Percentiles rank a stretch among this genome's conserved stretches.
Conservation (phyloP, 495 filamentous ascomycete species). For the Penicillium pulvis region DNA sequence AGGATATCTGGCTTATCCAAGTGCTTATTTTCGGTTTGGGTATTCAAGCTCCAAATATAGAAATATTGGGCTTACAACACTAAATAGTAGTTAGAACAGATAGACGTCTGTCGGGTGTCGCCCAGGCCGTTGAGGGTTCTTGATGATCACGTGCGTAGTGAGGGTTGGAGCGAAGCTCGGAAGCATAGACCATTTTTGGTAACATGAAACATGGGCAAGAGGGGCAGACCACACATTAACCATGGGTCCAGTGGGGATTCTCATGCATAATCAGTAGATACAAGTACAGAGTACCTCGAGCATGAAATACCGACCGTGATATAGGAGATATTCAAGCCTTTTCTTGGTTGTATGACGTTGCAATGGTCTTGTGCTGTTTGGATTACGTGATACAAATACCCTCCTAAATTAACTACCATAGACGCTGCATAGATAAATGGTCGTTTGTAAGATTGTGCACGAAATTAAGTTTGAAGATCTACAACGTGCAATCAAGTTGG, state of each 20-base stretch:
- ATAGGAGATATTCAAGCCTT: too few relatives aligned
- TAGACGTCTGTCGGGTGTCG: too few relatives aligned
- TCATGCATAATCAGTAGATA: background rate
- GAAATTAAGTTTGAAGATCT: background rate
- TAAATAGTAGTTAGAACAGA: background rate
- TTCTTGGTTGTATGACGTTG: too few relatives aligned
- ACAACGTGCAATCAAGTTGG: background rate
- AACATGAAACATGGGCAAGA: background rate
- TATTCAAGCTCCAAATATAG: too few relatives aligned
- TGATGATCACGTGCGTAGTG: background rate
- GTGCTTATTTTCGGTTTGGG: too few relatives aligned
- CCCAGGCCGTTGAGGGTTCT: background rate
- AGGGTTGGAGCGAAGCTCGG: too few relatives aligned
- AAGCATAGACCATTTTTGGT: background rate
- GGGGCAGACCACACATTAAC: background rate
- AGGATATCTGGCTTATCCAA: too few relatives aligned
- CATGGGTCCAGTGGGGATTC: background rate
- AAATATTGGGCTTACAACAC: too few relatives aligned
- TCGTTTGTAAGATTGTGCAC: background rate
- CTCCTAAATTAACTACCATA: too few relatives aligned
- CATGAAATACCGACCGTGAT: too few relatives aligned
- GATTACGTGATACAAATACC: too few relatives aligned
- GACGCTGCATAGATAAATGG: background rate
- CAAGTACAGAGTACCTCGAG: background rate
- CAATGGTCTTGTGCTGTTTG: too few relatives aligned